These are phyloP conservation scores for Periconia sp. DNA, from an alignment of 2,329 filamentous ascomycete genomes.

Conservation along the genomic window DNA sequence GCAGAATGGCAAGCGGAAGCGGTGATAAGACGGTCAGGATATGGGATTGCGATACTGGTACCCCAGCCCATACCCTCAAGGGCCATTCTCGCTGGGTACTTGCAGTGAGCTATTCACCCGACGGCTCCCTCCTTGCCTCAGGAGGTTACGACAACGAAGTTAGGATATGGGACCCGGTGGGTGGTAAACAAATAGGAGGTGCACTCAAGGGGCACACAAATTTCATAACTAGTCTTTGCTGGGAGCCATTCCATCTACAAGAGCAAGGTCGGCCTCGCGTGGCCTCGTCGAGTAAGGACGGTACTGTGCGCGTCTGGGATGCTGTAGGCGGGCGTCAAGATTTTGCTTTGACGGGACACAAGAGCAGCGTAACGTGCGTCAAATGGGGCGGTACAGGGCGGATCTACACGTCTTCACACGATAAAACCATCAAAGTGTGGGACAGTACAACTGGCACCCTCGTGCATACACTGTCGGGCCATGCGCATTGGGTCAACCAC, in stretches of 20 bases:
- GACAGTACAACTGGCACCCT: conserved; percentile 77
- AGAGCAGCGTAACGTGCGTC: conserved; percentile 84
- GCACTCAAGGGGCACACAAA: conserved; percentile 83
- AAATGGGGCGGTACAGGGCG: conserved; percentile 87
- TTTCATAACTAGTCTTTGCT: conserved; percentile 83
- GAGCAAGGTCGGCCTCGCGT: conserved; percentile 71
- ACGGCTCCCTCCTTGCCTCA: conserved; percentile 78
- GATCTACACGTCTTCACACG: conserved; percentile 65
- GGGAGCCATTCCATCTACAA: conserved; percentile 92
- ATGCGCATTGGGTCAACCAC: conserved; percentile 96
- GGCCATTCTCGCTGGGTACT: conserved; percentile 91
- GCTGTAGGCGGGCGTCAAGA: conserved; percentile 77
- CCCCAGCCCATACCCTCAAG: conserved; percentile 79
- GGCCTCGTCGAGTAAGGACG: conserved; percentile 87
- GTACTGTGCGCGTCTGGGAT: conserved; percentile 85
- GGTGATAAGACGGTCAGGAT: conserved; percentile 90
- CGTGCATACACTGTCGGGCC: conserved; percentile 74
- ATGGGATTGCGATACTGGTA: conserved; percentile 94
- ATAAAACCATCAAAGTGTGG: conserved; percentile 93
- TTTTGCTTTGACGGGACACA: conserved; percentile 83
- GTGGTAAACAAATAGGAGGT: conserved; percentile 71
- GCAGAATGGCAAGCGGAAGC: conserved; percentile 80
- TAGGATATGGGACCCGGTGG: conserved; percentile 84
- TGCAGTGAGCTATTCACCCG: conserved; percentile 82
- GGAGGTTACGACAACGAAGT: conserved; percentile 92